Evolutionary conservation across 2,329 filamentous ascomycete species (phyloP), one percentile per base, ranked within the genome.

Genomic region (Ophiostoma novo-ulmi): DNA sequence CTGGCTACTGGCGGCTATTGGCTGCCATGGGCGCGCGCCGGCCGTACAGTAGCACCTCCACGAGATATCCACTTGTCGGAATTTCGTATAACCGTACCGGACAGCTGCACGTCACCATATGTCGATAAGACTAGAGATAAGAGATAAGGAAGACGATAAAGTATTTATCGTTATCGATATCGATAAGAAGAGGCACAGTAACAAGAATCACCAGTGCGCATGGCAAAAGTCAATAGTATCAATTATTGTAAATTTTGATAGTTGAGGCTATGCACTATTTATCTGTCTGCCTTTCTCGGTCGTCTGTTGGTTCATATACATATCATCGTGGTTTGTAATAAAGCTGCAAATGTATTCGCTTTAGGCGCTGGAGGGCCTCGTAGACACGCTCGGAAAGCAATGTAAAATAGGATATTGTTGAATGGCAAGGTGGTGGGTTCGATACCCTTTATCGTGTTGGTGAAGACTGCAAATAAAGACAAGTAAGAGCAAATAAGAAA

Each of bases 21-120:
- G 58, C 67, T 68, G 67, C 70, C 44, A 67, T 64, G 66, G 67
- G 69, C 63, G 52, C 55, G 38, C 41, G 26, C 20, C 55, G 58
- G 58, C n/a, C 14, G 63, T 38, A 17, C 26, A 63, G 36, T 39
- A 65, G 63, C 35, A 65, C 63, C 14, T 41, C 20, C 20, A 39
- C 36, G 22, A 17, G 35, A 2, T 58, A 31, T 35, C 70, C 70
- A 71, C 68, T 71, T 48, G 44, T 13, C 70, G 70, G 70, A 69
- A n/a, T 64, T 70, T 67, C 26, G 67, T 71, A 71, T 69, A 20
- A 67, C 70, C 70, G 70, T 20, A 52, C 70, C 70, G 70, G 55
- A 10, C 13, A 48, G 20, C 39, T 61, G 41, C 67, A 67, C 70
- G 70, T 71, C 70, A 67, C 68, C 52, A 55, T n/a, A 22, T n/a